Evolutionary conservation across 2,329 filamentous ascomycete genomes (phyloP).

Genomic region (Septoria petroselini): DNA sequence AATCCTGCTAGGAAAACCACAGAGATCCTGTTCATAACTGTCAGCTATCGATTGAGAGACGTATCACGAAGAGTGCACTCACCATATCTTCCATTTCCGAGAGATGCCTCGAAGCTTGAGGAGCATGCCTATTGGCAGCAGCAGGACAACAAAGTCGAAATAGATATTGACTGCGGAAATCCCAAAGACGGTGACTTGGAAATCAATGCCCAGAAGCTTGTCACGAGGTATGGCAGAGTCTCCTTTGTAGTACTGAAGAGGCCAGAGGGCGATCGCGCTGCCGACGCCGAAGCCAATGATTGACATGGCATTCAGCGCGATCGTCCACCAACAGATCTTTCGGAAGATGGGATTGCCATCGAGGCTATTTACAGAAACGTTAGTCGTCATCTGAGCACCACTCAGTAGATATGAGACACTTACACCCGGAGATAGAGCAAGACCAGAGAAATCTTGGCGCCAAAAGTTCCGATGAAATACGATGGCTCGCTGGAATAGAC

Average conservation of each 20-base stretch:
- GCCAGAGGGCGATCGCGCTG: slow-evolving; percentile 6
- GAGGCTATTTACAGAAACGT: no score
- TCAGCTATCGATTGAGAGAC: neutral
- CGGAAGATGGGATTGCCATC: slow-evolving; percentile 12
- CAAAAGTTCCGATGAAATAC: slow-evolving; percentile 12
- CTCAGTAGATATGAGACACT: neutral
- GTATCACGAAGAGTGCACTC: neutral
- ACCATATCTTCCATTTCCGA: slow-evolving; percentile 4
- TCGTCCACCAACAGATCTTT: slow-evolving; percentile 12
- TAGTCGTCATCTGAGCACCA: no score
- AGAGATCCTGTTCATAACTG: slow-evolving; percentile 4
- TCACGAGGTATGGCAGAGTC: slow-evolving; percentile 11
- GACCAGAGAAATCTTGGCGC: slow-evolving; percentile 13
- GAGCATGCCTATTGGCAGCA: slow-evolving; percentile 17
- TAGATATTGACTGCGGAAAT: slow-evolving; percentile 11
- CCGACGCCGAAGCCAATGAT: slow-evolving; percentile 9
- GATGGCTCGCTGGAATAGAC: slow-evolving; percentile 16
- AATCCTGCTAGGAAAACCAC: slow-evolving; percentile 15
- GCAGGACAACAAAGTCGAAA: slow-evolving; percentile 14
- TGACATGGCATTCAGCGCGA: neutral
- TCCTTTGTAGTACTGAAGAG: slow-evolving; percentile 9
- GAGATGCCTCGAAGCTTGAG: slow-evolving; percentile 5
- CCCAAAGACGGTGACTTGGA: slow-evolving; percentile 2
- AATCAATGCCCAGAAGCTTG: slow-evolving; percentile 2
- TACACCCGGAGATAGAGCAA: slow-evolving; percentile 15